Evolutionary conservation across 768 basidiomycete genomes (phyloP).

Genomic region (button mushroom (Agaricus bisporus)): DNA sequence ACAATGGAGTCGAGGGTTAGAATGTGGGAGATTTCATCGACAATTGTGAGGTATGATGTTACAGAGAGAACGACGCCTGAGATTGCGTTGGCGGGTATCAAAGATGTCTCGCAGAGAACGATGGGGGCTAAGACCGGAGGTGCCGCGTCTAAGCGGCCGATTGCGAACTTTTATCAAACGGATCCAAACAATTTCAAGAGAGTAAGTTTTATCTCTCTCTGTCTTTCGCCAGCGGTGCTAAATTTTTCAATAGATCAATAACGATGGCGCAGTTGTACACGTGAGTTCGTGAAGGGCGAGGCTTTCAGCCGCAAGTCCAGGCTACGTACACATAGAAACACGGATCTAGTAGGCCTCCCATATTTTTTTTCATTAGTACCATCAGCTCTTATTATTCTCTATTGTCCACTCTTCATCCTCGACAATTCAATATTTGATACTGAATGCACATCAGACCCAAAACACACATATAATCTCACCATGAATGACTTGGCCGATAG

Average conservation of each 20-base stretch:
- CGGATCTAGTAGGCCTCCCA: neutral
- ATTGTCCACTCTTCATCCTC: neutral
- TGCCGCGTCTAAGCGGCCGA: slow-evolving; percentile 69
- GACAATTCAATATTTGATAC: no score
- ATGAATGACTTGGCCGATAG: no score
- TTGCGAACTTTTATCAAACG: slow-evolving; percentile 93
- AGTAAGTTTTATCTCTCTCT: slow-evolving; percentile 45
- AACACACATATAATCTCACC: no score
- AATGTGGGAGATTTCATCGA: slow-evolving; percentile 95
- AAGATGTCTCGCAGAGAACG: slow-evolving; percentile 45
- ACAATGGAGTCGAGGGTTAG: slow-evolving; percentile 79
- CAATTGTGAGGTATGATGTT: slow-evolving; percentile 79
- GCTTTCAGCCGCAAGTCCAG: slow-evolving; percentile 41
- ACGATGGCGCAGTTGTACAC: slow-evolving; percentile 95
- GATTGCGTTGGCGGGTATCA: slow-evolving; percentile 65
- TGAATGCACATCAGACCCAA: no score
- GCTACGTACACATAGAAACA: slow-evolving; percentile 34
- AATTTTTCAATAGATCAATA: slow-evolving; percentile 61
- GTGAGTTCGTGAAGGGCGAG: slow-evolving; percentile 77
- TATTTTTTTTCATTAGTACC: slow-evolving; percentile 7
- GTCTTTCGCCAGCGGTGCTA: neutral
- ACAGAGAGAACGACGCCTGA: slow-evolving; percentile 73
- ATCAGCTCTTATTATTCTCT: neutral
- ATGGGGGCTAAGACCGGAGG: slow-evolving; percentile 51
- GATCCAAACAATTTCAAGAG: slow-evolving; percentile 90